These are phyloP conservation scores for Skeletonema grethae DNA, from an alignment of 108 stramenopile genomes.

Conservation along the genomic window DNA sequence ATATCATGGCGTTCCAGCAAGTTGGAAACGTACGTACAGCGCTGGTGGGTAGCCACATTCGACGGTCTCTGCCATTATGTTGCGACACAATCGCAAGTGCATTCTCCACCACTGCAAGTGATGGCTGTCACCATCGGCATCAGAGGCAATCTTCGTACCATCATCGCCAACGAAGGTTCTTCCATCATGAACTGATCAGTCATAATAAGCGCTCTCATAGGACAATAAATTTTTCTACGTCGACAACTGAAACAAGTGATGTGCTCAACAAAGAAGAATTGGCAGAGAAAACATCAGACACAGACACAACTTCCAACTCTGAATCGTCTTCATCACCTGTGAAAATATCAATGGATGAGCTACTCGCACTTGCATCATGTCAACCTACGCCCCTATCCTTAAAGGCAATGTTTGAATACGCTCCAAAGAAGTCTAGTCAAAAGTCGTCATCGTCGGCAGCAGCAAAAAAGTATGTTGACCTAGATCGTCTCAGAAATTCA, in stretches of 20 bases:
- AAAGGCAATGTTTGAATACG: constrained; percentile 89
- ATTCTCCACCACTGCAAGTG: neutral
- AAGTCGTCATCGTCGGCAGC: constrained; percentile 22
- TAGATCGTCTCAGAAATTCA: constrained; percentile 80
- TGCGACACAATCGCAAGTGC: neutral
- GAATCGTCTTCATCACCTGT: constrained; percentile 11
- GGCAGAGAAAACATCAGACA: neutral
- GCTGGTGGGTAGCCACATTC: neutral
- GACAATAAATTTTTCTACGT: neutral
- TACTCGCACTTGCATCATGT: constrained; percentile 71
- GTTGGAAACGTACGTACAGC: neutral
- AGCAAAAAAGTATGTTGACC: constrained; percentile 28
- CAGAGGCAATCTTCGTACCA: neutral
- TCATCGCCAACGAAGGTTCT: neutral
- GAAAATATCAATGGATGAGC: constrained; percentile 61
- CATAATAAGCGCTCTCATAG: neutral
- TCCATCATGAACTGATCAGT: neutral
- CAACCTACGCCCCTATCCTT: constrained; percentile 79
- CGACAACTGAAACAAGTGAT: neutral
- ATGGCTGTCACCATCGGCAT: neutral
- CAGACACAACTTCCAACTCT: neutral
- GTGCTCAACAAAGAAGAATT: neutral
- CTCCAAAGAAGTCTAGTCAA: constrained; percentile 35
- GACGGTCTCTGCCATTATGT: neutral
- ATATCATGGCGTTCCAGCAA: neutral